Conservation (phyloP, 2,329 filamentous ascomycete species). For the Paecilomyces dactylethromorphus region DNA sequence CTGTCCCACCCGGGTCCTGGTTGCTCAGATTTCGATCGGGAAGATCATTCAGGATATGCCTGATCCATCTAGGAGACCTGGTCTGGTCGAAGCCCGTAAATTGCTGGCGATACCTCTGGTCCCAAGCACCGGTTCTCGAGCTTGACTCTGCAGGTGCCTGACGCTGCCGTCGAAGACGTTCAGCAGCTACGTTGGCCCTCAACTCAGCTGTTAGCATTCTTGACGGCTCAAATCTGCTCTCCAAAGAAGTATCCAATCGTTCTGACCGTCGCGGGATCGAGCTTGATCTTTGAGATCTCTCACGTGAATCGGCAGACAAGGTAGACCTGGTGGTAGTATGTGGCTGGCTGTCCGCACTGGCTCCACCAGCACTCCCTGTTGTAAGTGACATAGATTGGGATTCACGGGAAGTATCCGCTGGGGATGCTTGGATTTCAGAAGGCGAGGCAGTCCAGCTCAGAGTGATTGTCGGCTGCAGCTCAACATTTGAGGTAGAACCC, state of each 20-base stretch:
- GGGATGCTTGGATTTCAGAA: conserved; percentile 27
- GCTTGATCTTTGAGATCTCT: conserved; percentile 23
- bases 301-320: conserved; percentile 14
- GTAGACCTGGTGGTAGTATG: conserved; percentile 11
- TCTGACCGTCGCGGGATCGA: conserved; percentile 28
- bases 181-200: conserved; percentile 31
- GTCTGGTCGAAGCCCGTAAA: conserved; percentile 26
- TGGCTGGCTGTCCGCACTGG: conserved; percentile 7
- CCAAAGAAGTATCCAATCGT: conserved; percentile 16
- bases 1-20: conserved; percentile 35
- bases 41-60: conserved; percentile 29
- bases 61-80: conserved; percentile 31
- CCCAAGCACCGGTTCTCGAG: conserved; percentile 20
- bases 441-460: conserved; percentile 36
- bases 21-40: conserved; percentile 27
- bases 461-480: conserved; percentile 27
- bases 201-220: conserved; percentile 26
- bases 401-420: conserved; percentile 15
- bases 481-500: conserved; percentile 13
- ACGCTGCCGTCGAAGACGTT: conserved; percentile 32
- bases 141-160: conserved; percentile 28
- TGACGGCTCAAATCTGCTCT: conserved; percentile 20
- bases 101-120: conserved; percentile 28
- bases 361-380: conserved; percentile 15
- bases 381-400: conserved; percentile 15